A percentile compares a stretch with the other conserved stretches of the same genome.
Conservation (phyloP, 73 alveolate species). For the Diophrys sp. region DNA sequence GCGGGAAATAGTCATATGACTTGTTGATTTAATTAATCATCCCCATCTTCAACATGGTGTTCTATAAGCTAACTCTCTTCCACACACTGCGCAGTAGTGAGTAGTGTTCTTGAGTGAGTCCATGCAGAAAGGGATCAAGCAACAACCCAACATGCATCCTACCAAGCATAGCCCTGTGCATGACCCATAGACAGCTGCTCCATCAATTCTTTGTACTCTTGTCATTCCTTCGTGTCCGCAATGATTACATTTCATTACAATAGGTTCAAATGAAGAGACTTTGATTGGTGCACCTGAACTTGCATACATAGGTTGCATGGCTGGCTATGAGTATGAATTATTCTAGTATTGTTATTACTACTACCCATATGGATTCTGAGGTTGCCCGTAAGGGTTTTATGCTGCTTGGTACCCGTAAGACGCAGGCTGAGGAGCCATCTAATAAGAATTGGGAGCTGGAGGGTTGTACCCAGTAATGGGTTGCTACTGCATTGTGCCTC, state of each 20-base stretch:
- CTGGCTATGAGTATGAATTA: background rate
- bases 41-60: slow-evolving; percentile 24
- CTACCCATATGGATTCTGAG: background rate
- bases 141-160: slow-evolving; percentile 35
- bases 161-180: slow-evolving; percentile 29
- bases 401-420: too few relatives aligned
- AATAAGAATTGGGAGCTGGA: too few relatives aligned
- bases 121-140: slow-evolving; percentile 33
- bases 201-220: slow-evolving; percentile 3
- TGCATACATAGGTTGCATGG: too few relatives aligned
- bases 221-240: slow-evolving; percentile 11
- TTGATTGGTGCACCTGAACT: background rate
- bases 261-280: slow-evolving; percentile 3
- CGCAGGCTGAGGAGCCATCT: too few relatives aligned
- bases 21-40: background rate
- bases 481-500: too few relatives aligned
- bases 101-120: slow-evolving; percentile 19
- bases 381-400: too few relatives aligned
- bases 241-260: background rate
- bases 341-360: background rate
- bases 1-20: too few relatives aligned
- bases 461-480: too few relatives aligned
- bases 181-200: slow-evolving; percentile 4
- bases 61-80: slow-evolving; percentile 28
- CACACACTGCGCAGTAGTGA: slow-evolving; percentile 30